phyloP scores from a whole-genome alignment of 805 yeast species.

The Yamadazyma paraphyllophila region DNA sequence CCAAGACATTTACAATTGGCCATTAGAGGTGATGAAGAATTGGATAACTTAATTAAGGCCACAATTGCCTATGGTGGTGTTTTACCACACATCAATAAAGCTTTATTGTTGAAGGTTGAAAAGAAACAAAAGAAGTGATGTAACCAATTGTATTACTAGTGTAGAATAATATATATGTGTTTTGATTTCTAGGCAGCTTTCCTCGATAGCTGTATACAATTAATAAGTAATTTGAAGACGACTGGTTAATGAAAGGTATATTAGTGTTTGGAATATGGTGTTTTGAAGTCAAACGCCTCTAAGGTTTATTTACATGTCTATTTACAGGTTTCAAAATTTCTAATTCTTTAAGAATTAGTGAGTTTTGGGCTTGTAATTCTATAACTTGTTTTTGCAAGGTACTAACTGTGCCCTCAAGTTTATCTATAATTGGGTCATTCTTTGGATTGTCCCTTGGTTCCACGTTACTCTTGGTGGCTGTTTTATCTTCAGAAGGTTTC shows the following conservation, averaged over 20 bases:
- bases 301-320: slow-evolving; percentile 7
- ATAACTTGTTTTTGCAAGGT: slow-evolving; percentile 1
- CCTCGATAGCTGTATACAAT: no score
- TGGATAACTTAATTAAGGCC: slow-evolving; percentile 89
- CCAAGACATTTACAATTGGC: slow-evolving; percentile 97
- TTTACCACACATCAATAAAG: slow-evolving; percentile 87
- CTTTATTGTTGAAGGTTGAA: slow-evolving; percentile 73
- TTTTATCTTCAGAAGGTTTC: neutral
- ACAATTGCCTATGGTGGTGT: slow-evolving; percentile 99
- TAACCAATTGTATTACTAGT: slow-evolving; percentile 13
- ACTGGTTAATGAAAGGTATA: no score
- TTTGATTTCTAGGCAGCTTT: neutral
- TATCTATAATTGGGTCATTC: neutral
- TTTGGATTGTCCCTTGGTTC: neutral
- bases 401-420: neutral
- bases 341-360: slow-evolving; percentile 12
- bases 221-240: neutral
- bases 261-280: no score
- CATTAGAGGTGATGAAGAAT: slow-evolving; percentile 96
- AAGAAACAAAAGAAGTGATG: slow-evolving; percentile 34
- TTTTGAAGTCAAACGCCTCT: neutral
- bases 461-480: no score
- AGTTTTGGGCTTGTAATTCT: slow-evolving; percentile 14
- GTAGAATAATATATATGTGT: slow-evolving; percentile 13
- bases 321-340: slow-evolving; percentile 8